A percentile compares a stretch with the other conserved stretches of the same genome.
Evolutionary conservation across 148 eudicot genomes (phyloP).

Genomic region (Tetragonia tetragonoides): DNA sequence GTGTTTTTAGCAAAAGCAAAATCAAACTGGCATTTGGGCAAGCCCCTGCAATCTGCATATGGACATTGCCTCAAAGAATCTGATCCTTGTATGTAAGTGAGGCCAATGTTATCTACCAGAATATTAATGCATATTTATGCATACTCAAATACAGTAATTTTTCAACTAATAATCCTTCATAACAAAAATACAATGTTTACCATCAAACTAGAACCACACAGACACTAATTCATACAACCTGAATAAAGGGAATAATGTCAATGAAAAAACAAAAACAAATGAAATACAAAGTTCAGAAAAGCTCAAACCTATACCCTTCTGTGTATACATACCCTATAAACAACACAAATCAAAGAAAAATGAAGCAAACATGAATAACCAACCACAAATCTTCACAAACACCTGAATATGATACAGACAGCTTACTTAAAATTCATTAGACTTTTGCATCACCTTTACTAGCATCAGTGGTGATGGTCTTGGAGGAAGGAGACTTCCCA

Average conservation of each 20-base stretch:
- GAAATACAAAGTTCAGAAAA: conserved; percentile 24
- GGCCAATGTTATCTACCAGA: neutral
- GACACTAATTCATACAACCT: conserved; percentile 13
- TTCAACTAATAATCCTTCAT: conserved; percentile 22
- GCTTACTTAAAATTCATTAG: conserved; percentile 15
- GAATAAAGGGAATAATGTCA: conserved; percentile 19
- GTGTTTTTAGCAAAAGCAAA: too few relatives aligned
- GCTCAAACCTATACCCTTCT: conserved; percentile 32
- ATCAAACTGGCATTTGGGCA: too few relatives aligned
- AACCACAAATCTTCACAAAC: conserved; percentile 18
- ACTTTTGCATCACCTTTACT: conserved; percentile 51
- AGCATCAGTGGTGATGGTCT: conserved; percentile 50
- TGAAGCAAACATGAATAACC: conserved; percentile 12
- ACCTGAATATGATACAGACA: conserved; percentile 26
- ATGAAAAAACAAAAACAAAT: conserved; percentile 20
- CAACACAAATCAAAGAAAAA: conserved; percentile 21
- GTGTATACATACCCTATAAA: conserved; percentile 36
- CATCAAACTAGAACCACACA: conserved; percentile 19
- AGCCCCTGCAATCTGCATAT: neutral
- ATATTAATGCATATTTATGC: neutral
- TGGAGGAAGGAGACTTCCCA: conserved; percentile 76
- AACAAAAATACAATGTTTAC: conserved; percentile 21
- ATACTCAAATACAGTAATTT: neutral
- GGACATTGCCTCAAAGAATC: neutral
- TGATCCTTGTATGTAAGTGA: neutral